phyloP scores from a whole-genome alignment of 345 rosid species.

The Erodium maritimum region DNA sequence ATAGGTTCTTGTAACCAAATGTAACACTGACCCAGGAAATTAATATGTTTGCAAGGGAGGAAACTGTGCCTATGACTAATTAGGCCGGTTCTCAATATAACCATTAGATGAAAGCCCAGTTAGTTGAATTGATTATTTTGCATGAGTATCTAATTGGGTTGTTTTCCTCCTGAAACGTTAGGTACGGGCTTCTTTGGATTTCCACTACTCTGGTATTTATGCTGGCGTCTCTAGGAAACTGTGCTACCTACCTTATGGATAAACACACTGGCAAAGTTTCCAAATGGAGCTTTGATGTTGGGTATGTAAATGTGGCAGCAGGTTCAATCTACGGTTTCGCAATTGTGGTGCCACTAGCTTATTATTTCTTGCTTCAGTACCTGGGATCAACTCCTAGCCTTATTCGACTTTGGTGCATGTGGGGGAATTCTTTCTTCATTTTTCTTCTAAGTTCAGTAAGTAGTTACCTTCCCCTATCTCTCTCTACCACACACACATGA shows the following conservation, averaged over 20 bases:
- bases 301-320: conserved; percentile 64
- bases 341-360: conserved; percentile 67
- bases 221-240: conserved; percentile 73
- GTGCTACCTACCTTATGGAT: conserved; percentile 74
- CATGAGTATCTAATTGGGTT: background rate
- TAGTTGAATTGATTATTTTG: background rate
- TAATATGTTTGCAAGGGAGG: background rate
- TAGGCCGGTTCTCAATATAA: background rate
- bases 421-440: conserved; percentile 91
- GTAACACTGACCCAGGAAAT: background rate
- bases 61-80: background rate
- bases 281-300: conserved; percentile 82
- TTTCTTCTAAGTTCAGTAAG: conserved; percentile 65
- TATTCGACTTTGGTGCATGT: conserved; percentile 78
- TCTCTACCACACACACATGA: background rate
- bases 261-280: conserved; percentile 30
- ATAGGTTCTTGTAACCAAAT: background rate
- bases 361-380: conserved; percentile 69
- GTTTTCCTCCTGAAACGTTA: conserved; percentile 18
- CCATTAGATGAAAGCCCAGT: background rate
- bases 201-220: conserved; percentile 80
- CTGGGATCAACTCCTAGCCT: conserved; percentile 79
- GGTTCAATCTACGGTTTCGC: conserved; percentile 55
- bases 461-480: conserved; percentile 6
- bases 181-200: conserved; percentile 90